A percentile compares a stretch with the other conserved stretches of the same genome.
These are phyloP conservation scores for Cryphonectria parasitica DNA, from an alignment of 2,329 filamentous ascomycete genomes.

Conservation along the genomic window DNA sequence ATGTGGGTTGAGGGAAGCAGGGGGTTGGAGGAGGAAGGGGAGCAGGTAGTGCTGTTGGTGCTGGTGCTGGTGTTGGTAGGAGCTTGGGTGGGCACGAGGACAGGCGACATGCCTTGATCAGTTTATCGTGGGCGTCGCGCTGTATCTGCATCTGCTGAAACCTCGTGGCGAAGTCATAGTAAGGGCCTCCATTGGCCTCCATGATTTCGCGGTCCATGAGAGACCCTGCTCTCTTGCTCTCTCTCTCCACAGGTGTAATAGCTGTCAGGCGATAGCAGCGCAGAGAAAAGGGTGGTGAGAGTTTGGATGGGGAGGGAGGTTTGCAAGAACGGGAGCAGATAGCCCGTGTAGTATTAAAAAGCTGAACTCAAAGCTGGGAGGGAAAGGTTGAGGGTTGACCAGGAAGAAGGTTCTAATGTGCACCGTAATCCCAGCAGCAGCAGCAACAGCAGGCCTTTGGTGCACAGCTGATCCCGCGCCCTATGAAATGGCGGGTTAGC, in stretches of 20 bases:
- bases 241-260: not conserved
- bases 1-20: not conserved
- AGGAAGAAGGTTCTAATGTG: conserved; percentile 7
- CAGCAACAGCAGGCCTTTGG: not conserved
- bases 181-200: conserved; percentile 32
- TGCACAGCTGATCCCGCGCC: not conserved
- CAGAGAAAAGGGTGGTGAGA: not conserved
- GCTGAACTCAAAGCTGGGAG: not conserved
- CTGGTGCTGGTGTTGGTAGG: not conserved
- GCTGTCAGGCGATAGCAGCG: not conserved
- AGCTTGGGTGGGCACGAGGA: conserved; percentile 11
- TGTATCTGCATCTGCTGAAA: conserved; percentile 50
- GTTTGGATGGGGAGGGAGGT: not conserved
- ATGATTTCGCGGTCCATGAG: not conserved
- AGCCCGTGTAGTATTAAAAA: not conserved
- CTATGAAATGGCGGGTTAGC: not conserved
- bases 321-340: too few relatives aligned
- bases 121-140: conserved; percentile 45
- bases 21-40: not conserved
- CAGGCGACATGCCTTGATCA: conserved; percentile 51
- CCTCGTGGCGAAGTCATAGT: conserved; percentile 49
- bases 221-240: not conserved
- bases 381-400: conserved; percentile 5
- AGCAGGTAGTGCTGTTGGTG: not conserved
- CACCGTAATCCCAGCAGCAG: not conserved